Evolutionary conservation across 2,329 filamentous ascomycete species (phyloP), one percentile per base, ranked within the genome.

Genomic region (Arthrobotrys sinensis): DNA sequence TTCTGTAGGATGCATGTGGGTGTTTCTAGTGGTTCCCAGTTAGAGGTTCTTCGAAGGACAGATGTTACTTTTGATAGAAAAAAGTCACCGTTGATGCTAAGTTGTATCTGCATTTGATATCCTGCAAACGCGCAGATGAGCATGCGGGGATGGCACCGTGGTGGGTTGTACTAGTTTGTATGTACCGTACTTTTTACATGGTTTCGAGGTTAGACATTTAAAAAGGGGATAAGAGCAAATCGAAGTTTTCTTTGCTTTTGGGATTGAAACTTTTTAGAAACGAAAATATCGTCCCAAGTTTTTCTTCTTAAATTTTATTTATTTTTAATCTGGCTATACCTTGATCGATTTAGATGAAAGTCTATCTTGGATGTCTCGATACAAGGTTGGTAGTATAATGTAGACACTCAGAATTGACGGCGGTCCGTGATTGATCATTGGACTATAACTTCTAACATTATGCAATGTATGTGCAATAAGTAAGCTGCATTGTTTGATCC

Each of bases 401-500:
- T 11, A 6, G 6, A 21, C 21, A 8, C 21, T n/a, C 16, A 19
- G 46, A 14, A 48, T 48, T 11, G 10, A 50, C 28, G 6, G 36
- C 2, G 8, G 36, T 40, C 36, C 12, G 36, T 40, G 36, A 36
- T 36, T 36, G n/a, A 28, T 28, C 24, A 28, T 4, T 28, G 24
- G 24, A 28, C 24, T 28, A 28, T 28, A 28, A 28, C 24, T 28
- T 28, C 24, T 4, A 28, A 28, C 24, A 28, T 2, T 28, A 28
- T 28, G 24, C 24, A 28, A 28, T 38, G 36, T 21, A 64, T 3
- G 32, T 34, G 3, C 24, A 28, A 8, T 68, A 8, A 4, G 43
- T 70, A 62, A 70, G 66, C 66, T 69, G 66, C 66, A 60, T 60
- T 57, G 66, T 69, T 48, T 69, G 52, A 62, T 60, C 66, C 57